Percentiles rank a stretch among this genome's conserved stretches.
phyloP scores from a whole-genome alignment of 2,329 filamentous ascomycete genomes.

The Cryphonectria nitschkei region DNA sequence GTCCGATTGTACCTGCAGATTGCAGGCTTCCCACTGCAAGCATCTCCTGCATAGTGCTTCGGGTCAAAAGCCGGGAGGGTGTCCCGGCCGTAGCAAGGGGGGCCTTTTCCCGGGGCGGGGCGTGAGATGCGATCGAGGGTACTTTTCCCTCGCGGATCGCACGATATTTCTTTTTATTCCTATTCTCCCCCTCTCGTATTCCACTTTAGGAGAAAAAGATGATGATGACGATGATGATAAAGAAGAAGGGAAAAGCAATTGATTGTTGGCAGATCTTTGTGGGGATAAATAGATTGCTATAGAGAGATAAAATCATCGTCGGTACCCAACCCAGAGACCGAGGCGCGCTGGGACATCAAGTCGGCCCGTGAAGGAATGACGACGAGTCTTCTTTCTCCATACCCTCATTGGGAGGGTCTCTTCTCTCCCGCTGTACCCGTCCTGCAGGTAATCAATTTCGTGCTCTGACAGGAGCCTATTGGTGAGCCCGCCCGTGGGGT shows the following conservation, averaged over 20 bases:
- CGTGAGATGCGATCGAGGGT: background rate
- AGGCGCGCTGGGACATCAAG: slow-evolving; percentile 7
- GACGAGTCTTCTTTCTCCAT: background rate
- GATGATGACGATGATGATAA: too few species aligned
- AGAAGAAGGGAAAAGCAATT: background rate
- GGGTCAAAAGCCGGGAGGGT: slow-evolving; percentile 12
- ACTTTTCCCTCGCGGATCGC: too few species aligned
- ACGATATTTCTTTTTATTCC: too few species aligned
- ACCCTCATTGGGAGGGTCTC: background rate
- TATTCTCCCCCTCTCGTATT: too few species aligned
- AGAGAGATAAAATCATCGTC: background rate
- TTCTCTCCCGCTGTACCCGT: background rate
- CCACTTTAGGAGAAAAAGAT: too few species aligned
- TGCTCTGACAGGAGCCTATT: slow-evolving; percentile 9
- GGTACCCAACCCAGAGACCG: slow-evolving; percentile 11
- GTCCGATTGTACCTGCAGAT: slow-evolving; percentile 20
- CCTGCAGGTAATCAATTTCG: slow-evolving; percentile 10
- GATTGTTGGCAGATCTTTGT: background rate
- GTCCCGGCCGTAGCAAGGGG: slow-evolving; percentile 9
- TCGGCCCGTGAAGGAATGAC: slow-evolving; percentile 20
- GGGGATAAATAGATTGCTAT: background rate
- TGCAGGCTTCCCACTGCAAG: slow-evolving; percentile 8
- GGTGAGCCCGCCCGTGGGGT: background rate
- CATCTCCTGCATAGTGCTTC: slow-evolving; percentile 28
- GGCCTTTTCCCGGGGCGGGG: background rate